Conservation (phyloP, 106 monocot genomes). For the Dendrobium officinale region DNA sequence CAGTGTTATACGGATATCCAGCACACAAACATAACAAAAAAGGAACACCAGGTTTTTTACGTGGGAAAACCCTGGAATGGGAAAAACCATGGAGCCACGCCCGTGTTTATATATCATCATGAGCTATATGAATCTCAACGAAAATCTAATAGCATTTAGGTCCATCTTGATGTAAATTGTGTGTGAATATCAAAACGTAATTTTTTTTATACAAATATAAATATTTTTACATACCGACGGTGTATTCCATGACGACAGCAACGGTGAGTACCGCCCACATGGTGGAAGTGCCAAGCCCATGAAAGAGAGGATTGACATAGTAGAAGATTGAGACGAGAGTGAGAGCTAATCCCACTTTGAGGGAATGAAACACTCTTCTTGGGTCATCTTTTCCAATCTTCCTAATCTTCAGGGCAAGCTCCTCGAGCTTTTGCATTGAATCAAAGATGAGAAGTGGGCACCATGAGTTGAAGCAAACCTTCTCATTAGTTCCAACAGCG, state of each 20-base stretch:
- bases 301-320: conserved; percentile 46
- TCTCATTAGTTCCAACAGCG: not conserved
- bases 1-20: too few relatives aligned
- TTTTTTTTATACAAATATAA: too few relatives aligned
- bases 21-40: too few relatives aligned
- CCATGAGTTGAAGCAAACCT: not conserved
- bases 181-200: too few relatives aligned
- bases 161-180: too few relatives aligned
- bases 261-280: conserved; percentile 73
- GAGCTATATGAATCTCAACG: too few relatives aligned
- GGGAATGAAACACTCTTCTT: conserved; percentile 34
- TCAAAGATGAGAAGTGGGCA: not conserved
- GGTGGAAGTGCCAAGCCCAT: conserved; percentile 33
- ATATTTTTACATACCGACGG: conserved; percentile 24
- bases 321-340: conserved; percentile 56
- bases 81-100: too few relatives aligned
- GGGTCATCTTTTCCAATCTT: conserved; percentile 44
- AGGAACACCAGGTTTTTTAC: too few relatives aligned
- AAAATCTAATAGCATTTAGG: too few relatives aligned
- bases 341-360: conserved; percentile 56
- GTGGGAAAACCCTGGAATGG: too few relatives aligned
- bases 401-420: conserved; percentile 10
- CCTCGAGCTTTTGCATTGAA: conserved; percentile 3
- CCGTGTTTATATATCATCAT: too few relatives aligned
- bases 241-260: conserved; percentile 65